Base-by-base conservation (phyloP, 768 basidiomycete genomes). In the Guyanaporus albipodus region DNA sequence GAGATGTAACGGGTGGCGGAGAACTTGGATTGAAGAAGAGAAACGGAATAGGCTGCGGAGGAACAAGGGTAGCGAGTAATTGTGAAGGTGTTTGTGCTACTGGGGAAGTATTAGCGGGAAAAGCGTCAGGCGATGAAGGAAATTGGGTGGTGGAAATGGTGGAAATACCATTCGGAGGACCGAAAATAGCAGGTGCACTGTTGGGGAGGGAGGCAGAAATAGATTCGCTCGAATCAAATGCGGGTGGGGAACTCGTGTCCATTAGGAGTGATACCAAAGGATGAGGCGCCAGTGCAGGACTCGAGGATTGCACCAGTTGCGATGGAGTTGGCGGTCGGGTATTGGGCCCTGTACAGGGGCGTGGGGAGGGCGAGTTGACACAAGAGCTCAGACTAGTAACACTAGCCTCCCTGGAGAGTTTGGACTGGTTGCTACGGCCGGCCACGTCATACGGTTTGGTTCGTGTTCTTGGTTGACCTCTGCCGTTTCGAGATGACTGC, bases 381-480 rank as follows among this genome's bases (percentile, higher is more conserved):
- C 77, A 72, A 8, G 80, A 80, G 37, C 74, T 68, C 11, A 71
- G 53, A 53, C 75, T 80, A 35, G 72, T 70, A 32, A 77, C 67
- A 53, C 81, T 83, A 19, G 76, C 70, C 64, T 83, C 82, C 53
- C 80, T 70, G 15, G 74, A 74, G 33, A 73, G 71, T 55, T 77
- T 83, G 29, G 67, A 67, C 18, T 70, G 59, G 15, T 62, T 59
- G 31, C 46, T 54, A 38, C 57, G 62, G 34, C 55, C 55, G 17
- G 42, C 53, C 49, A 70, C 59, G 57, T 87, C 83, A 53, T 87
- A 87, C 4, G 86, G 86, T 61, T 88, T 90, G 4, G 77, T 73
- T 23, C 87, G 80, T 50, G 77, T 80, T 62, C 79, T 83, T 10
- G 57, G 53, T 21, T 63, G 60, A 22, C 76, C 73, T 48, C 75